Evolutionary conservation across 352 stramenopile genomes (phyloP).

Genomic region (Pythium pectinolyticum): DNA sequence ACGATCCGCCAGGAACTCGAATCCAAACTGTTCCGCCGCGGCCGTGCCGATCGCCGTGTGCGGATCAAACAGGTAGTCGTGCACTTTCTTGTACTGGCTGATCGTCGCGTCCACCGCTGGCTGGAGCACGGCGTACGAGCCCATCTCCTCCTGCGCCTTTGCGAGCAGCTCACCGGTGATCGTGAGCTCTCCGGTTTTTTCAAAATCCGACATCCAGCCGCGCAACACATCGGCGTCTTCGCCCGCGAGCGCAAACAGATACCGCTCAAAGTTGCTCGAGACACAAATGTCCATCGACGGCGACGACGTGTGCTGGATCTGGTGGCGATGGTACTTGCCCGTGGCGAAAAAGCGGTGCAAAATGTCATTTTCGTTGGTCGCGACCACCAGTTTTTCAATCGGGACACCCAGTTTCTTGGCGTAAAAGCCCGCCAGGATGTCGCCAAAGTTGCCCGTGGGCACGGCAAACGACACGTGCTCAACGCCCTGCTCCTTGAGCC

Average conservation of each 20-base stretch:
- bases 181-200: conserved; percentile 93
- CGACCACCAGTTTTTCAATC: conserved; percentile 95
- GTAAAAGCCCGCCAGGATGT: conserved; percentile 99
- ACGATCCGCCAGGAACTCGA: conserved; percentile 56
- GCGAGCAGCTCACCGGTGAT: conserved; percentile 89
- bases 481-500: conserved; percentile 66
- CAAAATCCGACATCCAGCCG: conserved; percentile 95
- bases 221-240: conserved; percentile 90
- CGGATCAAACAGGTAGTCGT: conserved; percentile 97
- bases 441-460: conserved; percentile 99
- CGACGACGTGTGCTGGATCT: conserved; percentile 93
- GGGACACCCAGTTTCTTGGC: conserved; percentile 92
- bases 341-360: conserved; percentile 97
- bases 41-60: conserved; percentile 95
- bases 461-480: conserved; percentile 93
- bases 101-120: conserved; percentile 92
- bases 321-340: conserved; percentile 94
- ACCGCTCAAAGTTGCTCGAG: conserved; percentile 99
- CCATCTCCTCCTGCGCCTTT: conserved; percentile 93
- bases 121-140: conserved; percentile 85
- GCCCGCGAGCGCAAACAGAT: conserved; percentile 95
- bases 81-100: conserved; percentile 86
- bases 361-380: conserved; percentile 99
- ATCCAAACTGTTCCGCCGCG: conserved; percentile 84
- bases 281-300: conserved; percentile 99